Evolutionary conservation across 768 basidiomycete species (phyloP).

Genomic region (Russula brevipes): DNA sequence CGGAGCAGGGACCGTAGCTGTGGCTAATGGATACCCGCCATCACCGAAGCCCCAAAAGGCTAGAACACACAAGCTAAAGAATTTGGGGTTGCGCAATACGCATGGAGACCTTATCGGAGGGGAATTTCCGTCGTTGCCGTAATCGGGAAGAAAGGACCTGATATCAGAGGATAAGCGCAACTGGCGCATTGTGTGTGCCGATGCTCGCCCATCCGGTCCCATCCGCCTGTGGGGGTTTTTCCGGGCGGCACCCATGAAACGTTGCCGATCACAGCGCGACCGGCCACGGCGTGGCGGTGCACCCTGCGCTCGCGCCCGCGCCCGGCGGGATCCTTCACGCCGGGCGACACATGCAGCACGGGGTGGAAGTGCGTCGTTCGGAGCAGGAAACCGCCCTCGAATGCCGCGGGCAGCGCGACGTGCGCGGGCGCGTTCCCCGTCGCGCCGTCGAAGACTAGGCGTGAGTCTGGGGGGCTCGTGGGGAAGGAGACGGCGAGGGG

Average conservation of each 20-base stretch:
- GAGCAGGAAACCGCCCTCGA: slow-evolving; percentile 9
- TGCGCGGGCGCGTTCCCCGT: slow-evolving; percentile 3
- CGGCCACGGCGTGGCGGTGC: not conserved
- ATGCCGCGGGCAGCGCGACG: not conserved
- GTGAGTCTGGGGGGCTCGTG: slow-evolving; percentile 1
- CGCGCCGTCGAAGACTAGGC: not conserved
- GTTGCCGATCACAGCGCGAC: not conserved
- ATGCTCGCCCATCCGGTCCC: slow-evolving; percentile 1
- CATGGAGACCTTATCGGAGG: not conserved
- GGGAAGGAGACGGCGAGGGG: not conserved
- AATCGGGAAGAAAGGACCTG: no score
- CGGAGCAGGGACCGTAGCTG: not conserved
- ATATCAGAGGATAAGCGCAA: slow-evolving; percentile 3
- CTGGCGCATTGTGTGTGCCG: not conserved
- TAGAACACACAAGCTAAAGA: no score
- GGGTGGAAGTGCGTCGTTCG: not conserved
- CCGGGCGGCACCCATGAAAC: slow-evolving; percentile 1
- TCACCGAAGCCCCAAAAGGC: not conserved
- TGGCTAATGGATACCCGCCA: not conserved
- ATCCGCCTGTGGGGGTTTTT: not conserved
- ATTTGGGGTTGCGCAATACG: not conserved
- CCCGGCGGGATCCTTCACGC: not conserved
- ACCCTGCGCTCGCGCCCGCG: not conserved
- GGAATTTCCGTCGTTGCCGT: not conserved
- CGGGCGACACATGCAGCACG: not conserved